phyloP scores from a whole-genome alignment of 2,329 filamentous ascomycete genomes.

The Fusarium drepaniforme region DNA sequence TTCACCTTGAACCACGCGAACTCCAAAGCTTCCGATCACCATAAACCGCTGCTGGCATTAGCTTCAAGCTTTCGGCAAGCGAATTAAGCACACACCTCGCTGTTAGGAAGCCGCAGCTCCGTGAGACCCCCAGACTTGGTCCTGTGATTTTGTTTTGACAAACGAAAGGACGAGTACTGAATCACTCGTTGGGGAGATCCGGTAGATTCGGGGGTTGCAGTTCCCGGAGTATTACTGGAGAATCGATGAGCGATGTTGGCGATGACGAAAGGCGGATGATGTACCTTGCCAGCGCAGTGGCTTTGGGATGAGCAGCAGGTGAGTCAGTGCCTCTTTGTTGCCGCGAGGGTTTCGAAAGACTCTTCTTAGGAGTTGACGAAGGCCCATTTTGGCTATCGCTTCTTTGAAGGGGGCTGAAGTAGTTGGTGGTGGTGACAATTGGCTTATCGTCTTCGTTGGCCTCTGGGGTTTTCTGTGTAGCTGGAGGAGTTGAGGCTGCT shows the following conservation, averaged over 20 bases:
- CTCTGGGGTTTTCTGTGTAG: constrained; percentile 21
- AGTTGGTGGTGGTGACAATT: constrained; percentile 40
- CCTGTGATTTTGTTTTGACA: constrained; percentile 58
- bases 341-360: constrained; percentile 18
- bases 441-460: constrained; percentile 32
- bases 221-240: constrained; percentile 9
- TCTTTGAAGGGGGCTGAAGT: constrained; percentile 46
- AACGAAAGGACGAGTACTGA: constrained; percentile 61
- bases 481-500: constrained; percentile 23
- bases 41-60: constrained; percentile 65
- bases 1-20: constrained; percentile 71
- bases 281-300: constrained; percentile 28
- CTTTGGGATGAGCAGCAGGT: constrained; percentile 18
- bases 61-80: not conserved
- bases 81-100: constrained; percentile 57
- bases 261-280: not conserved
- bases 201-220: constrained; percentile 3
- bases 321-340: constrained; percentile 25
- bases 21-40: constrained; percentile 75
- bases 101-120: constrained; percentile 59
- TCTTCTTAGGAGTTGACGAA: constrained; percentile 35
- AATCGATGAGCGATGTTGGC: constrained; percentile 6
- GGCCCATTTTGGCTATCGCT: constrained; percentile 10
- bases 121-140: constrained; percentile 53
- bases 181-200: constrained; percentile 18